These are phyloP conservation scores for Pichia sp. DNA, from an alignment of 1,139 yeast genomes.

Conservation along the genomic window DNA sequence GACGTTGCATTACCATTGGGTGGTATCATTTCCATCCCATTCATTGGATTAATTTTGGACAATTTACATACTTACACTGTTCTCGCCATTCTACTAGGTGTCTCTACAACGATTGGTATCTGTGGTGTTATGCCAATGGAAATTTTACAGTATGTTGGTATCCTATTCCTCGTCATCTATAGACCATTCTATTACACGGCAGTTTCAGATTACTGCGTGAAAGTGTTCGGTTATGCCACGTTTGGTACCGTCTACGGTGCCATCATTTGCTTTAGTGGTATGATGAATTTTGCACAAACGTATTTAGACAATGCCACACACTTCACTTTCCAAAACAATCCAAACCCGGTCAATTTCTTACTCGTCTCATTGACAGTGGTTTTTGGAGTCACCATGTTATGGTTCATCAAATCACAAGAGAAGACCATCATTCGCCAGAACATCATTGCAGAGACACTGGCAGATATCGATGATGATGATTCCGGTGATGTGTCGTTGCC, in stretches of 20 bases:
- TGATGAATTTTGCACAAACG: conserved; percentile 67
- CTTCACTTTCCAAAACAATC: conserved; percentile 58
- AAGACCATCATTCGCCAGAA: conserved; percentile 34
- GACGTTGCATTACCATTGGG: conserved; percentile 85
- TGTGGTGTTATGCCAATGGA: conserved; percentile 54
- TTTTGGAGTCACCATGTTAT: conserved; percentile 46
- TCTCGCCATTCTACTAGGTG: conserved; percentile 42
- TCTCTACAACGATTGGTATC: conserved; percentile 58
- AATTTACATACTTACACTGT: conserved; percentile 58
- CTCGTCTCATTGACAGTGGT: conserved; percentile 48
- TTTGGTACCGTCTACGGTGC: conserved; percentile 86
- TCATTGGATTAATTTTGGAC: conserved; percentile 78
- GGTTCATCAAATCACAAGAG: conserved; percentile 48
- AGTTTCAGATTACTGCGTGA: conserved; percentile 83
- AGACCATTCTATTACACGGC: conserved; percentile 92
- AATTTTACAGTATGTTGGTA: conserved; percentile 53
- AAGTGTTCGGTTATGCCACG: conserved; percentile 85
- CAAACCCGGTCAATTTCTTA: conserved; percentile 62
- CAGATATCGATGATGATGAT: conserved; percentile 1
- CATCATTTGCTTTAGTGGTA: conserved; percentile 72
- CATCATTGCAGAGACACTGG: conserved; percentile 51
- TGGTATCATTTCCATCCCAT: conserved; percentile 77
- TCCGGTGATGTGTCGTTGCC: neutral
- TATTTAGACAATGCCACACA: conserved; percentile 66
- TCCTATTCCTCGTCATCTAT: conserved; percentile 66